Evolutionary conservation across 176 grass and related monocot genomes (phyloP).

Genomic region (Paspalum vaginatum): DNA sequence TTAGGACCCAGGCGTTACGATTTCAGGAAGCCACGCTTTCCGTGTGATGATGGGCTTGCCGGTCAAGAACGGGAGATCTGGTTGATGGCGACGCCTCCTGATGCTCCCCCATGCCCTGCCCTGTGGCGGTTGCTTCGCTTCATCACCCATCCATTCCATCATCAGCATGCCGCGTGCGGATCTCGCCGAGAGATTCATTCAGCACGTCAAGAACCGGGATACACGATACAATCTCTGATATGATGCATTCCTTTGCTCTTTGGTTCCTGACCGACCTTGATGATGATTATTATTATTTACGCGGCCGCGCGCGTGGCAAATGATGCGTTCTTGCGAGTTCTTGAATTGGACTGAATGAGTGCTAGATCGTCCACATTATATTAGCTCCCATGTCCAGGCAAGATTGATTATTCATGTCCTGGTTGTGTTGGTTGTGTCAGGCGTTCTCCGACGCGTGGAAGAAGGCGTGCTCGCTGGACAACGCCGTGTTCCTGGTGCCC

Average conservation of each 20-base stretch:
- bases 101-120: neutral
- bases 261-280: neutral
- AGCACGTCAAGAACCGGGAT: neutral
- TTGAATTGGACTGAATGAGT: too few species aligned
- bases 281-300: too few species aligned
- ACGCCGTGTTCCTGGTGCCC: constrained; percentile 81
- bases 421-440: constrained; percentile 16
- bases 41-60: neutral
- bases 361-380: neutral
- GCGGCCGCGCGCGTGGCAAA: too few species aligned
- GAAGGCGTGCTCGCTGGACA: constrained; percentile 66
- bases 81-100: neutral
- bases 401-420: too few species aligned
- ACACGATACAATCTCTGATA: neutral
- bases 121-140: constrained; percentile 39
- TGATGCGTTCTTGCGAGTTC: too few species aligned
- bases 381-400: too few species aligned
- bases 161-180: neutral
- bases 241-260: neutral
- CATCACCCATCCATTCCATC: neutral
- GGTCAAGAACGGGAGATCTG: neutral
- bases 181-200: constrained; percentile 26
- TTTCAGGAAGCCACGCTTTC: constrained; percentile 42
- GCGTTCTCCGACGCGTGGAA: constrained; percentile 74
- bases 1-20: neutral